phyloP scores from a whole-genome alignment of 1,139 yeast species.

The Lodderomyces jiufengensis region DNA sequence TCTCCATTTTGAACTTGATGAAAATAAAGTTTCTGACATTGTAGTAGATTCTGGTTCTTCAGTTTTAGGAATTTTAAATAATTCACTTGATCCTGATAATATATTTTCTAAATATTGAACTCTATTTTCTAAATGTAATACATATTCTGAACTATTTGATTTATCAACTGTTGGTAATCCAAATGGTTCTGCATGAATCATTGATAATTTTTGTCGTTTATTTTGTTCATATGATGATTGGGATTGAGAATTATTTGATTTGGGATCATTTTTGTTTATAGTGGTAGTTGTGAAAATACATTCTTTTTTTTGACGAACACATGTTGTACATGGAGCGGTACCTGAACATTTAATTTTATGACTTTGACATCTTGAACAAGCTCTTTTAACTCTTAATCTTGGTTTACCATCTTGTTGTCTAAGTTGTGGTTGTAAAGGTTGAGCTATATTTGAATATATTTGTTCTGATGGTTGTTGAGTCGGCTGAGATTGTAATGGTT shows the following conservation, averaged over 20 bases:
- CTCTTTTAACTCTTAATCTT: conserved; percentile 50
- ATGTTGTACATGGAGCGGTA: conserved; percentile 49
- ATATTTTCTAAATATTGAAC: conserved; percentile 39
- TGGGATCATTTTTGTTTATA: neutral
- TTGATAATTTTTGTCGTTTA: conserved; percentile 13
- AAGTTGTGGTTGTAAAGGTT: conserved; percentile 3
- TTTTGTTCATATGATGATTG: neutral
- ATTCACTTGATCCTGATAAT: conserved; percentile 19
- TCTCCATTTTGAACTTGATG: conserved; percentile 44
- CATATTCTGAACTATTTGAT: conserved; percentile 20
- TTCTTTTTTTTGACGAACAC: conserved; percentile 40
- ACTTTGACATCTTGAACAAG: conserved; percentile 58
- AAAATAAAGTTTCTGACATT: conserved; percentile 18
- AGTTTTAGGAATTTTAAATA: conserved; percentile 16
- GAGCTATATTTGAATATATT: conserved; percentile 2
- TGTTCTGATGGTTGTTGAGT: neutral
- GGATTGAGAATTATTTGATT: neutral
- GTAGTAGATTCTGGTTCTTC: conserved; percentile 20
- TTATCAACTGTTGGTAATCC: conserved; percentile 19
- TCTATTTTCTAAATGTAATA: conserved; percentile 36
- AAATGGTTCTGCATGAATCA: conserved; percentile 15
- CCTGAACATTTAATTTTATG: conserved; percentile 66
- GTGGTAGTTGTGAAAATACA: conserved; percentile 27
- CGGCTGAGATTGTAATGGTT: conserved; percentile 1
- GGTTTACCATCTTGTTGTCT: conserved; percentile 8